Percentiles rank a stretch among this genome's conserved stretches.
Evolutionary conservation across 2,329 filamentous ascomycete species (phyloP).

Genomic region (Claviceps sp.): DNA sequence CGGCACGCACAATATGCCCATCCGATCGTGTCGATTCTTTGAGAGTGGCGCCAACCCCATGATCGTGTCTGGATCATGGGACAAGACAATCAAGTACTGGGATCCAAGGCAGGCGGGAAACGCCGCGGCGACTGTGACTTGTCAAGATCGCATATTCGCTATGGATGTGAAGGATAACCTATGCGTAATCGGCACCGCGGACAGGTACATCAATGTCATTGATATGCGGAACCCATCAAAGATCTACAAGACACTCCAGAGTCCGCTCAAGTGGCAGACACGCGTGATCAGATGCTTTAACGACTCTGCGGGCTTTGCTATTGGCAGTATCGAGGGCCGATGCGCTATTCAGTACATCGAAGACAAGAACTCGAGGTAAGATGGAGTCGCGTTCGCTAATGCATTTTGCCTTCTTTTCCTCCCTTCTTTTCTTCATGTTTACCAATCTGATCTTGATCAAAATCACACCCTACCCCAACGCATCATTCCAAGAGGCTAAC

Average conservation of each 20-base stretch:
- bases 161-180: constrained; percentile 86
- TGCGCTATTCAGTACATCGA: constrained; percentile 98
- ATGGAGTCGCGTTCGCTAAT: neutral
- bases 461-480: no score
- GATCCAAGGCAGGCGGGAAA: constrained; percentile 53
- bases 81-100: constrained; percentile 86
- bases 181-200: constrained; percentile 82
- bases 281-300: constrained; percentile 89
- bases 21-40: constrained; percentile 68
- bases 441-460: no score
- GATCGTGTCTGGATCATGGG: constrained; percentile 86
- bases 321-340: constrained; percentile 91
- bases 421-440: no score
- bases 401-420: no score
- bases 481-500: neutral
- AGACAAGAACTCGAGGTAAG: constrained; percentile 72
- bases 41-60: constrained; percentile 60
- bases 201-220: constrained; percentile 91
- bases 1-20: constrained; percentile 72
- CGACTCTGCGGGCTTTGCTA: constrained; percentile 82
- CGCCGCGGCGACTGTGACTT: constrained; percentile 48
- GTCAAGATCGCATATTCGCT: constrained; percentile 72
- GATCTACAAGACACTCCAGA: constrained; percentile 94
- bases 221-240: constrained; percentile 78
- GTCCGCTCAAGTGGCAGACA: constrained; percentile 96